Base-by-base conservation (phyloP, 768 basidiomycete species). In the Chalciporus piperatus region DNA sequence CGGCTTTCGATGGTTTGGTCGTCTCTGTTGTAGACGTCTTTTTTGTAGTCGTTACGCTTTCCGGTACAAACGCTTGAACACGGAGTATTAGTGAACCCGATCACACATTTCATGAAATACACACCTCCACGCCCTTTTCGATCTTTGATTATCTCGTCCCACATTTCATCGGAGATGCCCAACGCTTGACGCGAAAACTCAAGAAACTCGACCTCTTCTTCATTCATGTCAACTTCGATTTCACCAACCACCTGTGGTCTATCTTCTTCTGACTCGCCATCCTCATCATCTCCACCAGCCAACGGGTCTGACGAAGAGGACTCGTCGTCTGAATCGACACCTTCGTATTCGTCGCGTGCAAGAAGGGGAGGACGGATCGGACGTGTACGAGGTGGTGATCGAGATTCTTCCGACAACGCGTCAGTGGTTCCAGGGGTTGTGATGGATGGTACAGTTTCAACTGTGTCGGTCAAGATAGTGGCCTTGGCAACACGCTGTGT, bases 201-300 rank as follows among this genome's bases (percentile, higher is more conserved):
- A 27, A 99, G 71, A 58, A 98, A 99, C 59, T 97, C 96, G 59
- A 89, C 92, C 70, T 92, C 82, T 70, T 99, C 97, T 59, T 91
- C 87, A 1, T 76, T 82, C 92, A 98, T 96, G 58, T 97, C 87
- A 30, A 94, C 78, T 60, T 94, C 93, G 4, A 92, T 71, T 19
- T 93, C 89, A 14, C 86, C 90, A 2, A 90, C 83, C 3, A 95
- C 78, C 59, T 88, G 84, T 0, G 92, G 92, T n/a, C 74, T 73
- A 44, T 94, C 92, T 49, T 92, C 89, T 38, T 89, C 92, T 4
- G 78, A 81, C 48, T 88, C 88, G 9, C 67, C 70, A 28, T 77
- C 73, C 45, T 80, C 82, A 1, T 72, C 76, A 4, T 72, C 76
- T 14, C 57, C 66, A 14, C 66, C 66, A n/a, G 56, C 58, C 13